phyloP scores from a whole-genome alignment of 31 red algal species.

The Porphyra umbilicalis region DNA sequence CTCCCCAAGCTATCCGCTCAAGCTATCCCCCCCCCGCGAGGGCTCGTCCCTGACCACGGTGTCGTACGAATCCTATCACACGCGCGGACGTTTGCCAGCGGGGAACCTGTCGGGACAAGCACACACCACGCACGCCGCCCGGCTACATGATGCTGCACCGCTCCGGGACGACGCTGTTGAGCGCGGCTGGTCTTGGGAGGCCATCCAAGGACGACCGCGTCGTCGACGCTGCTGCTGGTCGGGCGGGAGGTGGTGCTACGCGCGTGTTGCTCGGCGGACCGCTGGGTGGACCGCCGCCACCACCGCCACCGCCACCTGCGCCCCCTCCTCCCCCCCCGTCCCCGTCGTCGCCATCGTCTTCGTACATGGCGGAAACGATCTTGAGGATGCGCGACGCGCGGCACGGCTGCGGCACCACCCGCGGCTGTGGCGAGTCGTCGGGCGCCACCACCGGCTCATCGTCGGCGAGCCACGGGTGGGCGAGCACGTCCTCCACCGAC shows the following conservation, averaged over 20 bases:
- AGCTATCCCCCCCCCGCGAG: too few species aligned
- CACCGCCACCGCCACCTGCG: too few species aligned
- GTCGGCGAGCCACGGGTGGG: conserved; percentile 57
- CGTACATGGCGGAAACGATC: conserved; percentile 10
- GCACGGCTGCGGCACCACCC: neutral
- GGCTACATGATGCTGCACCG: neutral
- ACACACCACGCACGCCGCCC: too few species aligned
- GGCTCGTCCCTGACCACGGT: too few species aligned
- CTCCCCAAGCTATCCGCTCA: too few species aligned
- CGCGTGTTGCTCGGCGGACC: too few species aligned
- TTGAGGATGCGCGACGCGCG: conserved; percentile 11
- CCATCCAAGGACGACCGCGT: neutral
- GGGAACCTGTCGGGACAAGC: too few species aligned
- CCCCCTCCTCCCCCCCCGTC: neutral
- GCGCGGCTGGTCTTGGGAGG: neutral
- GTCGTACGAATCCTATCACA: too few species aligned
- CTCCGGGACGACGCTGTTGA: neutral
- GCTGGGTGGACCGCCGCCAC: too few species aligned
- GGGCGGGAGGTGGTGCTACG: neutral
- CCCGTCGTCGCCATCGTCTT: conserved; percentile 6
- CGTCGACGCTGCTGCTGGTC: neutral
- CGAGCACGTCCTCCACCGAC: conserved; percentile 46
- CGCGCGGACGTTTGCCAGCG: too few species aligned
- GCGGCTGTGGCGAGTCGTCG: neutral
- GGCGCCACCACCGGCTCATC: neutral